Evolutionary conservation across 2,329 filamentous ascomycete genomes (phyloP).

Genomic region (Colletotrichum tanaceti): DNA sequence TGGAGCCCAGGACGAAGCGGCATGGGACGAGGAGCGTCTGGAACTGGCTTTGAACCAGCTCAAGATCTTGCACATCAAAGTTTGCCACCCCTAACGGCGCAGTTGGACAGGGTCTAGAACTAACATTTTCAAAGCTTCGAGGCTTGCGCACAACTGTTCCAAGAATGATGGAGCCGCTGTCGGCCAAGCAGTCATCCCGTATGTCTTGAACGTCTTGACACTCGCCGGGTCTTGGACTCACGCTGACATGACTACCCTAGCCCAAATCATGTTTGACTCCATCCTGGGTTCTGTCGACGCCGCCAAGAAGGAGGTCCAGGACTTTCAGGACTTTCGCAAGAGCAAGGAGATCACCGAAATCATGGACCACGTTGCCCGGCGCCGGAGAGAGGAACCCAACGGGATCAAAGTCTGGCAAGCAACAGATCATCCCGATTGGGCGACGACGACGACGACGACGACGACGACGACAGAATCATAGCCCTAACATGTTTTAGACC

Average conservation of each 20-base stretch:
- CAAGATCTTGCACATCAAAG: conserved; percentile 67
- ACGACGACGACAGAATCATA: conserved; percentile 45
- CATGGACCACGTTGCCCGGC: conserved; percentile 64
- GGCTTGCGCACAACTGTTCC: conserved; percentile 62
- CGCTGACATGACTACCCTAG: conserved; percentile 51
- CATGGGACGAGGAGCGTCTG: conserved; percentile 62
- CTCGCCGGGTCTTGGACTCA: background rate
- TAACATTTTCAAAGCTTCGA: conserved; percentile 53
- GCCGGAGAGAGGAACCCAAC: conserved; percentile 64
- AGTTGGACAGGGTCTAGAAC: conserved; percentile 2
- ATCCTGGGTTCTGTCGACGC: conserved; percentile 61
- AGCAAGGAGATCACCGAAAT: conserved; percentile 61
- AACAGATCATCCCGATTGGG: conserved; percentile 70
- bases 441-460: conserved; percentile 56
- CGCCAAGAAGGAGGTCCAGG: conserved; percentile 63
- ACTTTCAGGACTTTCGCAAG: conserved; percentile 61
- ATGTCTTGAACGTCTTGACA: conserved; percentile 52
- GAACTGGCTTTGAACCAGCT: conserved; percentile 62
- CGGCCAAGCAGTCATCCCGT: conserved; percentile 63
- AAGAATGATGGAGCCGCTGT: conserved; percentile 63
- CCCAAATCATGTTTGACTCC: conserved; percentile 59
- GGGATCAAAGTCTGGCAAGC: conserved; percentile 70
- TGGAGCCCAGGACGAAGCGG: conserved; percentile 45
- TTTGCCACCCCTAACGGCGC: conserved; percentile 44
- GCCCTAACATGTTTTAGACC: background rate